Conservation (phyloP, 2,329 filamentous ascomycete genomes). For the Cucurbitaria berberidis region DNA sequence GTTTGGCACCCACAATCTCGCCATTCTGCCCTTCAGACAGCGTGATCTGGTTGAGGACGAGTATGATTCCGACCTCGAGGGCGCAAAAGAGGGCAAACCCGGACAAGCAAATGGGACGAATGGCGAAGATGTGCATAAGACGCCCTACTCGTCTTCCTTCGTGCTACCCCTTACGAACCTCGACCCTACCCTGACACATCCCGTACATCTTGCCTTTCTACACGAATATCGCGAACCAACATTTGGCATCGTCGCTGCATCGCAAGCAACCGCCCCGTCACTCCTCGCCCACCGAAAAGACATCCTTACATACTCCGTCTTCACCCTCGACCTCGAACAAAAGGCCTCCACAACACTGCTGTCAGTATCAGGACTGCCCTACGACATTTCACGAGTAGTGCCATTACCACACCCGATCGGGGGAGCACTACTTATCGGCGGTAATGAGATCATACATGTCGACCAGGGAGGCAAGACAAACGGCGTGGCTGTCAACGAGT, state of each 20-base stretch:
- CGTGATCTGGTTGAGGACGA: slow-evolving; percentile 87
- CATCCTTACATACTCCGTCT: slow-evolving; percentile 87
- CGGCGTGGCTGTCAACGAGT: slow-evolving; percentile 89
- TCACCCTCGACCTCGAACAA: slow-evolving; percentile 92
- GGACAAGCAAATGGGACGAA: slow-evolving; percentile 47
- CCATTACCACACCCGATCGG: slow-evolving; percentile 86
- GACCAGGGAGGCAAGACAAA: slow-evolving; percentile 95
- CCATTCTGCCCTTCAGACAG: slow-evolving; percentile 91
- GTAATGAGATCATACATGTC: slow-evolving; percentile 91
- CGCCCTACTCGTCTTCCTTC: slow-evolving; percentile 88
- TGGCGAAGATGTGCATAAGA: slow-evolving; percentile 52
- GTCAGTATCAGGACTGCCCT: slow-evolving; percentile 82
- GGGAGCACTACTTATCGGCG: slow-evolving; percentile 83
- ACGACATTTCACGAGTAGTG: slow-evolving; percentile 82
- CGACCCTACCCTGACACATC: slow-evolving; percentile 85
- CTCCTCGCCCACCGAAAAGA: slow-evolving; percentile 80
- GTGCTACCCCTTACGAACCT: slow-evolving; percentile 88
- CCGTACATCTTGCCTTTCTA: slow-evolving; percentile 89
- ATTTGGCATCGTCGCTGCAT: slow-evolving; percentile 89
- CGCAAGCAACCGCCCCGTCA: slow-evolving; percentile 73
- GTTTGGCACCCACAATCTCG: slow-evolving; percentile 86
- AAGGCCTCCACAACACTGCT: slow-evolving; percentile 91
- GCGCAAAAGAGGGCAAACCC: slow-evolving; percentile 45
- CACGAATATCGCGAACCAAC: slow-evolving; percentile 98
- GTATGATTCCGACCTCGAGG: slow-evolving; percentile 83